A percentile compares a stretch with the other conserved stretches of the same genome.
Conservation (phyloP, 192 early-diverging fungal species). For the Entomortierella chlamydospora region DNA sequence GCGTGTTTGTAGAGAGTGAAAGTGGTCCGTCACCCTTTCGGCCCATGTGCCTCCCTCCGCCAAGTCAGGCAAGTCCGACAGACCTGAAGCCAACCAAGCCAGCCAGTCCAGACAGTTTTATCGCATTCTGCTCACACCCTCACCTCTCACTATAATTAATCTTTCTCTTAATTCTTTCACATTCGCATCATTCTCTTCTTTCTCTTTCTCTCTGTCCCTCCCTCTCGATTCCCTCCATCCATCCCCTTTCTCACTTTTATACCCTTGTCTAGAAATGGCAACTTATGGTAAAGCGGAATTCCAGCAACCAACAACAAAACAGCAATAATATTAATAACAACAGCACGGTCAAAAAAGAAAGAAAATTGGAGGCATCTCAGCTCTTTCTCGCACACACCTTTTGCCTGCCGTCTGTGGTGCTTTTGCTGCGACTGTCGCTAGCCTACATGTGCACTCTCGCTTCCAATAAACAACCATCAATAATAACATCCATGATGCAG, state of each 20-base stretch:
- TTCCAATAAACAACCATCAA: neutral
- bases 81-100: no score
- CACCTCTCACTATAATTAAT: neutral
- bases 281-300: constrained; percentile 23
- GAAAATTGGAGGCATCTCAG: neutral
- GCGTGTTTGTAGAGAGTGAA: no score
- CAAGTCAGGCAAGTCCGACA: no score
- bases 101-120: no score
- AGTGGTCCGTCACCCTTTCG: no score
- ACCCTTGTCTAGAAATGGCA: constrained; percentile 13
- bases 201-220: neutral
- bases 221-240: neutral
- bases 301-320: neutral
- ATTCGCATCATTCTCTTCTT: neutral
- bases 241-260: neutral
- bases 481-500: neutral
- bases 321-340: no score
- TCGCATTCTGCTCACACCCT: neutral
- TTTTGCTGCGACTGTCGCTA: neutral
- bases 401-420: neutral
- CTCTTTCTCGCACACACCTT: neutral
- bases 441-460: neutral
- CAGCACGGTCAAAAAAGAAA: neutral
- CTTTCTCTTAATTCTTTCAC: no score
- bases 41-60: no score